Conservation (phyloP, 108 stramenopile genomes). For the Fragilaria radians region DNA sequence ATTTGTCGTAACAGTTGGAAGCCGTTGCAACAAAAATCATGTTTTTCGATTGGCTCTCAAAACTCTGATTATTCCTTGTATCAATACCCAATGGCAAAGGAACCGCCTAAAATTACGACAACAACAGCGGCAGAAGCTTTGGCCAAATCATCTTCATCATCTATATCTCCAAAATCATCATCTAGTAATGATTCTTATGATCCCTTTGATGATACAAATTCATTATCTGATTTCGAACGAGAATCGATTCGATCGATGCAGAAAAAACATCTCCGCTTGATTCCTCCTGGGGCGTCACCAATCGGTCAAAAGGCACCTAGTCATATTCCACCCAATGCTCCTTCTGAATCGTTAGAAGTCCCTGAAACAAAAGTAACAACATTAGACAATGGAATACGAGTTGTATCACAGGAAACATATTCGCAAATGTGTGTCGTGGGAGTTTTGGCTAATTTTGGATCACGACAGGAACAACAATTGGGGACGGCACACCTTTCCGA, state of each 20-base stretch:
- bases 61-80: too few species aligned
- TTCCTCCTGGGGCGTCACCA: background rate
- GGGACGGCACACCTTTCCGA: conserved; percentile 91
- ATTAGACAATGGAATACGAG: conserved; percentile 79
- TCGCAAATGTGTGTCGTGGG: conserved; percentile 72
- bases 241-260: conserved; percentile 1
- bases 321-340: conserved; percentile 52
- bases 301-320: conserved; percentile 39
- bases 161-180: conserved; percentile 7
- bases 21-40: too few species aligned
- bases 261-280: background rate
- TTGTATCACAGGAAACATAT: conserved; percentile 83
- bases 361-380: conserved; percentile 72
- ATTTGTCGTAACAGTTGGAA: too few species aligned
- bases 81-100: conserved; percentile 68
- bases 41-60: too few species aligned
- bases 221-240: conserved; percentile 7
- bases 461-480: conserved; percentile 61
- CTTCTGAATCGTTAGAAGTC: conserved; percentile 25
- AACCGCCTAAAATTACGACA: conserved; percentile 57
- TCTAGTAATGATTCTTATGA: conserved; percentile 15
- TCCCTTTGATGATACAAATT: conserved; percentile 38
- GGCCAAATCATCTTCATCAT: conserved; percentile 5
- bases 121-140: conserved; percentile 29
- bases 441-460: conserved; percentile 64